These are phyloP conservation scores for Crataegus laevigata DNA, from an alignment of 306 rosid species.

Conservation along the genomic window DNA sequence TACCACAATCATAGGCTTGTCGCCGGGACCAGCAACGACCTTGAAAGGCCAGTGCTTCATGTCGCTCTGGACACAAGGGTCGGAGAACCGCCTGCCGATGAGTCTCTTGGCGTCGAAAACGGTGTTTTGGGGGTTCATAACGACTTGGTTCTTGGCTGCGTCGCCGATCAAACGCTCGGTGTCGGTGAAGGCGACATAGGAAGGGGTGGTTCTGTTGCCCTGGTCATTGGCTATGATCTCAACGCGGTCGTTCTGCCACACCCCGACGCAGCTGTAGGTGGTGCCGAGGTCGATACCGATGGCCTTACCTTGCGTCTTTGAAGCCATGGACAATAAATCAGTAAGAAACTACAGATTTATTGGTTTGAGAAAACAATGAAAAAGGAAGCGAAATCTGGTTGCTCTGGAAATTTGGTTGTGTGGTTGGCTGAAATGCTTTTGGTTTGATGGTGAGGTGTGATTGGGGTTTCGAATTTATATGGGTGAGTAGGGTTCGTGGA, in stretches of 20 bases:
- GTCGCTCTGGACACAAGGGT: conserved; percentile 32
- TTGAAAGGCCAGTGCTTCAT: conserved; percentile 43
- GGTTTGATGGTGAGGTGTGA: background rate
- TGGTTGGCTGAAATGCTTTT: background rate
- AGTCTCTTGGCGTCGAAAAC: conserved; percentile 43
- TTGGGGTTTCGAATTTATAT: background rate
- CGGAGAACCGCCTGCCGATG: conserved; percentile 30
- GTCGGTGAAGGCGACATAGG: conserved; percentile 43
- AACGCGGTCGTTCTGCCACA: conserved; percentile 48
- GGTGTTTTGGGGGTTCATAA: conserved; percentile 47
- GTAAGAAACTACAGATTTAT: background rate
- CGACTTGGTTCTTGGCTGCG: conserved; percentile 30
- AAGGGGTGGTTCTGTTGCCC: conserved; percentile 48
- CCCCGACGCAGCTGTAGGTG: conserved; percentile 49
- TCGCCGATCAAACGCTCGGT: conserved; percentile 27
- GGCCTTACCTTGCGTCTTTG: conserved; percentile 29
- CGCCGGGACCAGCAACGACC: conserved; percentile 33
- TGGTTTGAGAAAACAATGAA: background rate
- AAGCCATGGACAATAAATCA: conserved; percentile 17
- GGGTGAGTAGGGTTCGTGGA: background rate
- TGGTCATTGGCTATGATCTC: conserved; percentile 52
- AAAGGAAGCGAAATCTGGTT: background rate
- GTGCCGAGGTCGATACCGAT: conserved; percentile 51
- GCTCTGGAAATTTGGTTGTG: too few relatives aligned
- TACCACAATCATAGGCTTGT: conserved; percentile 44